phyloP scores from a whole-genome alignment of 306 rosid species.

The Glycine latifolia region DNA sequence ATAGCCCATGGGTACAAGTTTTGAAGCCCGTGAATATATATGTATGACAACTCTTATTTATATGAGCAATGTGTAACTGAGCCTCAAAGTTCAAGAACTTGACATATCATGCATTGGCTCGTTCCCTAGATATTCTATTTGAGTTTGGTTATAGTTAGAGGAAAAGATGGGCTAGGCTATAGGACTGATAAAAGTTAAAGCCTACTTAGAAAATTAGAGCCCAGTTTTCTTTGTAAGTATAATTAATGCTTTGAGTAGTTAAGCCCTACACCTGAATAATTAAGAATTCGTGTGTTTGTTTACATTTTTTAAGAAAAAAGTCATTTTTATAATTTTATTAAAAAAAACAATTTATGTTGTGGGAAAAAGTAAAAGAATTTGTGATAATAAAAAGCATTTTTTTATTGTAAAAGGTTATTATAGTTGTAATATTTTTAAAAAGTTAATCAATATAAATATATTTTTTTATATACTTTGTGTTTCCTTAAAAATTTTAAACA shows the following conservation, averaged over 20 bases:
- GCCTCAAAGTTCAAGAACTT: background rate
- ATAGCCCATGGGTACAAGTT: conserved; percentile 2
- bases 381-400: too few relatives aligned
- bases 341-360: too few relatives aligned
- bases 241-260: background rate
- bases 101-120: background rate
- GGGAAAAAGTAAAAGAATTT: too few relatives aligned
- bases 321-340: too few relatives aligned
- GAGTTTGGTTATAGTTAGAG: background rate
- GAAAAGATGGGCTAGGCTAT: background rate
- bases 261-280: background rate
- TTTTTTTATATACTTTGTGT: too few relatives aligned
- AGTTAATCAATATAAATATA: too few relatives aligned
- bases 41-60: background rate
- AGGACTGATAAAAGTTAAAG: background rate
- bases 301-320: too few relatives aligned
- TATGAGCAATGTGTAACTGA: background rate
- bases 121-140: background rate
- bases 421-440: too few relatives aligned
- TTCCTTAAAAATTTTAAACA: too few relatives aligned
- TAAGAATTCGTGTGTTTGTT: background rate
- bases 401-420: too few relatives aligned
- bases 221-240: background rate
- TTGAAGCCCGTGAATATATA: conserved; percentile 6
- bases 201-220: background rate